Conservation (phyloP, 2,329 filamentous ascomycete species). For the Rugonectria rugulosa region DNA sequence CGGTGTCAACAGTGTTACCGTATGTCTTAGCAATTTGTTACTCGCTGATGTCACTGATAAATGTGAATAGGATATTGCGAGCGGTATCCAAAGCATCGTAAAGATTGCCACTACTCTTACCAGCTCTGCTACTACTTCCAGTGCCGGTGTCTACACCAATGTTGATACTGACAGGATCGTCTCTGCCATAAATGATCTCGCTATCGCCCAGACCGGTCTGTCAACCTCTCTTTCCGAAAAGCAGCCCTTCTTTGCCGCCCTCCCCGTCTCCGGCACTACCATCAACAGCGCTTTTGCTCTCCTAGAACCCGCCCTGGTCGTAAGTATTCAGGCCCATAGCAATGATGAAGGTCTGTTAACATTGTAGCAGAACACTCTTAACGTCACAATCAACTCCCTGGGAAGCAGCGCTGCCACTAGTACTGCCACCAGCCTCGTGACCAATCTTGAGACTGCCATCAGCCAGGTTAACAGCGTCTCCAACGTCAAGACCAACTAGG, state of each 20-base stretch:
- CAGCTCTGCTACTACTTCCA: background rate
- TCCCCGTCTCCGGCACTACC: background rate
- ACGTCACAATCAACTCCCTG: background rate
- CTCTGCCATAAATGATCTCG: background rate
- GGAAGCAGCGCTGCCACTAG: background rate
- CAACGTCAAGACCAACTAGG: background rate
- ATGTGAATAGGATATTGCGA: background rate
- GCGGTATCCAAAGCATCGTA: background rate
- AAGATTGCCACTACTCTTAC: background rate
- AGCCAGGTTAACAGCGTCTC: background rate
- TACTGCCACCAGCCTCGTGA: background rate
- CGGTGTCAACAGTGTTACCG: background rate
- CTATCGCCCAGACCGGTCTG: background rate
- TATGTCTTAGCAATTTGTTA: background rate
- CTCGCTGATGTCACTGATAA: background rate
- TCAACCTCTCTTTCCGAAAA: background rate
- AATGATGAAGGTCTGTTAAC: background rate
- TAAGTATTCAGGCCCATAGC: background rate
- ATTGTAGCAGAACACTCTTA: background rate
- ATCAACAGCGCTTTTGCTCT: background rate
- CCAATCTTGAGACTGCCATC: background rate
- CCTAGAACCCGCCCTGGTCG: background rate
- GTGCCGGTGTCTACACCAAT: background rate
- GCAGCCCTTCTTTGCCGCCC: background rate
- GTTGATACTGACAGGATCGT: background rate